Evolutionary conservation across 2,329 filamentous ascomycete genomes (phyloP).

Genomic region (Beauveria asiatica): DNA sequence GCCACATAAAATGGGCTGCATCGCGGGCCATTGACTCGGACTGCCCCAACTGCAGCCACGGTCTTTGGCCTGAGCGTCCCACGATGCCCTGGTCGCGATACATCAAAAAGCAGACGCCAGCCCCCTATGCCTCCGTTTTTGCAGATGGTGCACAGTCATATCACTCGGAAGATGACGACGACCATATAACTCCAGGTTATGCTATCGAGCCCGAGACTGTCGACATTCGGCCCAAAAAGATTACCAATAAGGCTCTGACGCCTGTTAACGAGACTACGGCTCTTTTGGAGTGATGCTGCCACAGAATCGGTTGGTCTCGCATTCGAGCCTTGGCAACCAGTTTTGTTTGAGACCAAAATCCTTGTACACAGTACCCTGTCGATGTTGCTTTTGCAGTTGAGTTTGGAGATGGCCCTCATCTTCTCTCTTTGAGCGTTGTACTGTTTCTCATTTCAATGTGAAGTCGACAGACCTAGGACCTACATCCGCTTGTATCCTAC

Average conservation of each 20-base stretch:
- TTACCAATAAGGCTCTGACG: background rate
- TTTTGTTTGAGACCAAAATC: background rate
- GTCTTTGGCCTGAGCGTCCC: slow-evolving; percentile 29
- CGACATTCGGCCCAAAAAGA: slow-evolving; percentile 5
- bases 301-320: background rate
- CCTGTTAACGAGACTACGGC: slow-evolving; percentile 3
- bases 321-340: background rate
- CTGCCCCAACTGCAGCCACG: slow-evolving; percentile 32
- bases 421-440: background rate
- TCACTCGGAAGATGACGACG: slow-evolving; percentile 5
- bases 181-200: background rate
- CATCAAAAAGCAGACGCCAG: slow-evolving; percentile 9
- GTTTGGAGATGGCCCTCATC: background rate
- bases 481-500: background rate
- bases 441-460: background rate
- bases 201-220: background rate
- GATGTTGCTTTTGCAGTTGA: background rate
- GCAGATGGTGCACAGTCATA: slow-evolving; percentile 10
- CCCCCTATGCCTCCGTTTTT: slow-evolving; percentile 4
- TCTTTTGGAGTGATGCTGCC: slow-evolving; percentile 1
- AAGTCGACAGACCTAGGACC: background rate
- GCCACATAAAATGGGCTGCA: slow-evolving; percentile 29
- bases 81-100: slow-evolving; percentile 26
- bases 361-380: background rate
- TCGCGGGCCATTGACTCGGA: slow-evolving; percentile 30